A percentile compares a stretch with the other conserved stretches of the same genome.
Conservation (phyloP, 2,329 filamentous ascomycete species). For the Monilinia fructicola region DNA sequence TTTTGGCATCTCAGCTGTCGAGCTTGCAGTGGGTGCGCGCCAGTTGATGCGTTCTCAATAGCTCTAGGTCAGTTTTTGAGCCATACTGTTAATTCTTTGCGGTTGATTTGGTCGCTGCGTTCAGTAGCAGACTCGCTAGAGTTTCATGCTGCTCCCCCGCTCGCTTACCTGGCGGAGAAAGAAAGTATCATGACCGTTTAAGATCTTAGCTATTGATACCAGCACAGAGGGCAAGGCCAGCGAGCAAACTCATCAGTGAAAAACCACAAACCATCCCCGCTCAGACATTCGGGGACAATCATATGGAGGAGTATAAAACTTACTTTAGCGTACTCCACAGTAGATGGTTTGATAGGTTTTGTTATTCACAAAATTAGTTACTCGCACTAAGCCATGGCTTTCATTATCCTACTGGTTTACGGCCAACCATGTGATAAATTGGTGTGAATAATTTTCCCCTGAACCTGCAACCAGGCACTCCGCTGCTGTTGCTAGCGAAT, state of each 20-base stretch:
- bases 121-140: background rate
- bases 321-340: background rate
- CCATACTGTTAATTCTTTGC: too few relatives aligned
- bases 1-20: background rate
- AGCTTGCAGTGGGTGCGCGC: background rate
- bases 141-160: background rate
- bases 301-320: background rate
- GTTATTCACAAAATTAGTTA: background rate
- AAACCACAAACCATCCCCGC: too few relatives aligned
- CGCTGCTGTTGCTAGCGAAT: constrained; percentile 76
- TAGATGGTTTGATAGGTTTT: background rate
- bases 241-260: background rate
- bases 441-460: constrained; percentile 90
- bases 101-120: background rate
- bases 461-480: constrained; percentile 82
- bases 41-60: background rate
- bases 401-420: constrained; percentile 63
- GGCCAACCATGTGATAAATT: constrained; percentile 94
- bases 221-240: background rate
- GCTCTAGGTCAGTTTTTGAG: background rate
- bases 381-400: background rate
- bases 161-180: background rate
- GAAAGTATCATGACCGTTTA: background rate
- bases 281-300: background rate
- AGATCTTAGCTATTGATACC: background rate